These are phyloP conservation scores for Penicillium sumatraense DNA, from an alignment of 2,329 filamentous ascomycete genomes.

Conservation along the genomic window DNA sequence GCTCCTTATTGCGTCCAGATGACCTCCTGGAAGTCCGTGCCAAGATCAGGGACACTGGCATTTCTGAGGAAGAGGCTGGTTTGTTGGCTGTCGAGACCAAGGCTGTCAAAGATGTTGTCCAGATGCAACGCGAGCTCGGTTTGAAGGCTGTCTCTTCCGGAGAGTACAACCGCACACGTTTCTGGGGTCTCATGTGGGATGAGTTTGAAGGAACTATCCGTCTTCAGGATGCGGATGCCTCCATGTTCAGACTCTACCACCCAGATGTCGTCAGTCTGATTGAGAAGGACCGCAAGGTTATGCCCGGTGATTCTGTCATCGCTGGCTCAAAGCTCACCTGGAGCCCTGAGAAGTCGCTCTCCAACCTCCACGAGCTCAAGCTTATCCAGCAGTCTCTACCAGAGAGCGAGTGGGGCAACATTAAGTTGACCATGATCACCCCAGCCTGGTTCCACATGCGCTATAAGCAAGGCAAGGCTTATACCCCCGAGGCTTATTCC, in stretches of 20 bases:
- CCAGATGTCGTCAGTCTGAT: conserved; percentile 33
- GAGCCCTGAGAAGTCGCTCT: conserved; percentile 18
- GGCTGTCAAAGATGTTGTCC: conserved; percentile 24
- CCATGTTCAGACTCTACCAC: conserved; percentile 33
- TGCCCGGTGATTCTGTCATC: conserved; percentile 33
- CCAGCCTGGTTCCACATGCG: conserved; percentile 73
- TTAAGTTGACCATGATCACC: conserved; percentile 70
- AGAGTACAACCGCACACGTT: conserved; percentile 29
- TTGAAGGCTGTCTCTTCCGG: conserved; percentile 26
- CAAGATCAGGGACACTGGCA: conserved; percentile 23
- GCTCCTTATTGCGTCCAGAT: conserved; percentile 25
- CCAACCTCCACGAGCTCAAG: conserved; percentile 29
- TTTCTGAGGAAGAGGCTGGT: conserved; percentile 25
- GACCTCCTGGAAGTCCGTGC: conserved; percentile 23
- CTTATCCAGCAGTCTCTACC: conserved; percentile 47
- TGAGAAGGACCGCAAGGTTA: conserved; percentile 31
- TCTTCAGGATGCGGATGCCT: conserved; percentile 30
- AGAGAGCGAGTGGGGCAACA: conserved; percentile 64
- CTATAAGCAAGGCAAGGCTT: conserved; percentile 60
- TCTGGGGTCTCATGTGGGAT: conserved; percentile 31
- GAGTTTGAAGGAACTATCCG: conserved; percentile 32
- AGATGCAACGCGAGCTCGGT: conserved; percentile 27
- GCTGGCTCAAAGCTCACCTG: conserved; percentile 29
- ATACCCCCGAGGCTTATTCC: conserved; percentile 59
- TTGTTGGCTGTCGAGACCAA: conserved; percentile 22